A percentile compares a stretch with the other conserved stretches of the same genome.
Evolutionary conservation across 2,329 filamentous ascomycete species (phyloP).

Genomic region (Penicillium sp.): DNA sequence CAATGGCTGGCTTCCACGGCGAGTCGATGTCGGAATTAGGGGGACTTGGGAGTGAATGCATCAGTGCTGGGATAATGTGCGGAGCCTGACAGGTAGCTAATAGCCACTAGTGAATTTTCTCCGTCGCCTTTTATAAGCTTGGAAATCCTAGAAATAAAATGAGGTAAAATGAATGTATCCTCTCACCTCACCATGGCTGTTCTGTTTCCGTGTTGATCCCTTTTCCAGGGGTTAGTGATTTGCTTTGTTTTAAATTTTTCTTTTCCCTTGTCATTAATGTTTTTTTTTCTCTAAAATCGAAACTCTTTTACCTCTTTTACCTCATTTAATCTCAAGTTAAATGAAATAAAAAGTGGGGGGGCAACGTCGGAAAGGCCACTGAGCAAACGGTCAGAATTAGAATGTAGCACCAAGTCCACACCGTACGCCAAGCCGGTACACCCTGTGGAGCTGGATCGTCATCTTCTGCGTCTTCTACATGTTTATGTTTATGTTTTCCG

Average conservation of each 20-base stretch:
- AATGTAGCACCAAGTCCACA: not conserved
- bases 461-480: not conserved
- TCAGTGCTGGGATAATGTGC: not conserved
- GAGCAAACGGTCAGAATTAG: not conserved
- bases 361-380: not conserved
- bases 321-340: not conserved
- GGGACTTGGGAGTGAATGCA: conserved; percentile 20
- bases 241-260: not conserved
- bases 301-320: not conserved
- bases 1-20: conserved; percentile 24
- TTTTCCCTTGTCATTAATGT: not conserved
- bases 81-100: not conserved
- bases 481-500: too few relatives aligned
- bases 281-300: not conserved
- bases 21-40: conserved; percentile 9
- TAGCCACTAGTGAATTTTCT: not conserved
- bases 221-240: conserved; percentile 1
- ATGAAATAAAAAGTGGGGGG: not conserved
- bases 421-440: conserved; percentile 4
- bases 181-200: not conserved
- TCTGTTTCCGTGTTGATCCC: conserved; percentile 16
- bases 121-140: conserved; percentile 1
- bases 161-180: not conserved
- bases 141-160: too few relatives aligned
- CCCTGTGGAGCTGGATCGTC: not conserved